Evolutionary conservation across 148 eudicot genomes (phyloP), one percentile per base, ranked within the genome.

Genomic region (Cornus controversa): DNA sequence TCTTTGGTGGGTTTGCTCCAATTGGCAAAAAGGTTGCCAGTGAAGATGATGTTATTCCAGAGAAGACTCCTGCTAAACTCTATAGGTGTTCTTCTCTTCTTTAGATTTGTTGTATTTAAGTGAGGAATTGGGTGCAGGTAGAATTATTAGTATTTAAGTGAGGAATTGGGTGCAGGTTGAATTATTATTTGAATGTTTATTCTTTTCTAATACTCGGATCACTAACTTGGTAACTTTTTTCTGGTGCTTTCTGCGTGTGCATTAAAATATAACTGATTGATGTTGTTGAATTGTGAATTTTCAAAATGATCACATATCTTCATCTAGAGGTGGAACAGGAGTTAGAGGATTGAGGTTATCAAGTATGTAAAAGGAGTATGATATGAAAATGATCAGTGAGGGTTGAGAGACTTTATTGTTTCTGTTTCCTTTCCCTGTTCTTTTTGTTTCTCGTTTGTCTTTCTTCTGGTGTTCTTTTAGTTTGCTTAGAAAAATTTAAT

Each of bases 1-100:
- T 89, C n/a, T 96, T 96, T 85, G 99, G 99, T 57, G 99, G 99
- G 47, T 96, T 93, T 91, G 99, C 99, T 79, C 99, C 99, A 74
- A 94, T 96, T 85, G 89, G 91, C 71, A 93, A 91, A 86, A 96
- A 92, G 85, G 88, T 93, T 73, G 82, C 85, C 29, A 82, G 84
- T 85, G 99, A 96, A 70, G 99, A 96, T 87, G 99, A 96, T 81
- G 76, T 86, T 75, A 71, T 93, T 73, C 91, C 90, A 20, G 98
- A 92, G 80, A 92, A 88, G 85, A 83, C 93, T 70, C 86, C 95
- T 70, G 90, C 97, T 64, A 86, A 85, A 78, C 91, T 92, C 60
- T 92, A 85, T 66, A 86, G 96, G 99, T 96, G 85, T 34, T 28
- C 18, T 34, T 25, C 65, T 82, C 26, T 53, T 47, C 67, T 71